A percentile compares a stretch with the other conserved stretches of the same genome.
phyloP scores from a whole-genome alignment of 306 rosid genomes.

The Mimosa pudica region DNA sequence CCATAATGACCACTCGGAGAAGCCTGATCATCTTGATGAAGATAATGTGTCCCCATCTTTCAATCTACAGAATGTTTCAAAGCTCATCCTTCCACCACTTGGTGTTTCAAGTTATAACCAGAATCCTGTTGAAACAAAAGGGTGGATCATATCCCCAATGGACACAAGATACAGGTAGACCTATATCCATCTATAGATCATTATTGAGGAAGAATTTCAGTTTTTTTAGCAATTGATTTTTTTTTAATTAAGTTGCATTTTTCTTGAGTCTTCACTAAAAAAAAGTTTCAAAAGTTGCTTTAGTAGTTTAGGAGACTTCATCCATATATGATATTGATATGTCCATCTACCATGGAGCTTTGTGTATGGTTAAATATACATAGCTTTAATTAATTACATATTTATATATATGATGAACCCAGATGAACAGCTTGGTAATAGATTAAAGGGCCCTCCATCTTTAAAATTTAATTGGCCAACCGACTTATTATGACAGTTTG shows the following conservation, averaged over 20 bases:
- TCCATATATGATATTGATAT: neutral
- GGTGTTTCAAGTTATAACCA: conserved; percentile 68
- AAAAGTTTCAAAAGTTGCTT: neutral
- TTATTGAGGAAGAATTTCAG: neutral
- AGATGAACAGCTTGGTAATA: conserved; percentile 1
- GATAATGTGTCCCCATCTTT: conserved; percentile 40
- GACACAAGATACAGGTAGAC: conserved; percentile 82
- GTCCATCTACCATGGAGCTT: conserved; percentile 3
- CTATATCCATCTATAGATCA: neutral
- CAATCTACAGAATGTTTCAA: conserved; percentile 62
- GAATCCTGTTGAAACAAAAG: conserved; percentile 46
- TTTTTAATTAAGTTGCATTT: neutral
- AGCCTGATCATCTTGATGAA: conserved; percentile 35
- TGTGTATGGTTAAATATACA: neutral
- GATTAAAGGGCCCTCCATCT: neutral
- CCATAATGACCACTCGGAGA: conserved; percentile 11
- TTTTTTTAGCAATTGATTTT: neutral
- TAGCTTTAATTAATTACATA: neutral
- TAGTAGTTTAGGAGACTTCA: neutral
- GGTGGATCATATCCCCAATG: conserved; percentile 79
- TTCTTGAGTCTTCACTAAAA: conserved; percentile 2
- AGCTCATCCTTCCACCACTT: conserved; percentile 89
- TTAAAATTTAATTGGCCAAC: neutral
- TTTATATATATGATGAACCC: neutral
- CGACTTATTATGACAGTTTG: neutral